phyloP scores from a whole-genome alignment of 129 eudicot species.

The Flaveria sonorensis region DNA sequence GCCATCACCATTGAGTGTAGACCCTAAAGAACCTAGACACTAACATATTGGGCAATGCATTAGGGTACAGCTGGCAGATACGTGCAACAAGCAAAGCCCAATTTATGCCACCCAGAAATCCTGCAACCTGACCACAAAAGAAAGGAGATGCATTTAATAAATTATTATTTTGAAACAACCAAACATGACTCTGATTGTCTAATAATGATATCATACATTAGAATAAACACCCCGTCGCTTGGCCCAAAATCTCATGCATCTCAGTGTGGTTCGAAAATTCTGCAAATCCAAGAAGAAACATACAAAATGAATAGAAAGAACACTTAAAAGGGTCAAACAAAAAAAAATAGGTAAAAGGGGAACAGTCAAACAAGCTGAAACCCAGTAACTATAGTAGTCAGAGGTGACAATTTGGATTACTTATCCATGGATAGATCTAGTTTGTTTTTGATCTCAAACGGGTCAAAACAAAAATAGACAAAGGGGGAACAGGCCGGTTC shows the following conservation, averaged over 20 bases:
- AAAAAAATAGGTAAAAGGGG: not conserved
- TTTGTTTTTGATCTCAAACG: no score
- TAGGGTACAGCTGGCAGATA: slow-evolving; percentile 59
- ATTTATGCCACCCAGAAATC: slow-evolving; percentile 72
- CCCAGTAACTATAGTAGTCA: no score
- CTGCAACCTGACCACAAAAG: slow-evolving; percentile 50
- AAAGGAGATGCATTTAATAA: not conserved
- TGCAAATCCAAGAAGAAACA: slow-evolving; percentile 29
- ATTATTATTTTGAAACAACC: not conserved
- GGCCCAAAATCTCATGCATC: slow-evolving; percentile 98
- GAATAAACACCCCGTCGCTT: slow-evolving; percentile 97
- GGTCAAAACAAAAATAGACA: no score
- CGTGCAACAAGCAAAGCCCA: slow-evolving; percentile 85
- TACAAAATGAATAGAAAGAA: not conserved
- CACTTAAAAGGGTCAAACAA: not conserved
- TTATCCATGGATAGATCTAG: no score
- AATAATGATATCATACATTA: slow-evolving; percentile 51
- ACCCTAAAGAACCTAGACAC: slow-evolving; percentile 73
- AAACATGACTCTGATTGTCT: not conserved
- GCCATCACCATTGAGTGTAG: slow-evolving; percentile 79
- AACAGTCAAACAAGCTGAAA: not conserved
- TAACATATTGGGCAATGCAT: slow-evolving; percentile 59
- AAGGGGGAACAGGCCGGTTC: no score
- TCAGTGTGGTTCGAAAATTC: slow-evolving; percentile 88
- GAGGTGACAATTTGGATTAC: no score